Base-by-base conservation (phyloP, 1,284 basidiomycete genomes). In the Tilletia indica region DNA sequence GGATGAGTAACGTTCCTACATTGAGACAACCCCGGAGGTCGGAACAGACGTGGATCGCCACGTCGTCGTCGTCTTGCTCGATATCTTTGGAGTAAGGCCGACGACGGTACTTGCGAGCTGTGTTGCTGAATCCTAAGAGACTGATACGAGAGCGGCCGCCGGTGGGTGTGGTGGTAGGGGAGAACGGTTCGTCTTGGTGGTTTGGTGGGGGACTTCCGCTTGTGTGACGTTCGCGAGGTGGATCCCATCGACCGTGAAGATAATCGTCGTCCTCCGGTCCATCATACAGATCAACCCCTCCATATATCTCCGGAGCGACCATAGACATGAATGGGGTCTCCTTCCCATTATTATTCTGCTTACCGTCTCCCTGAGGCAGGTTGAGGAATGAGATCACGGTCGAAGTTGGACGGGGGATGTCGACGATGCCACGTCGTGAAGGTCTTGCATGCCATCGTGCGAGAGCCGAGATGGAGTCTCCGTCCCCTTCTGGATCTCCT, bases 1-100 rank as follows among this genome's bases (percentile, higher is more conserved):
- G 68, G n/a, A 81, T 12, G 0, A 69, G 39, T 6, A 81, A 64
- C 8, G 74, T 72, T 6, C 70, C 61, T 16, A 81, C 72, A 45
- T 80, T 80, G 34, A 77, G 63, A 12, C 75, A 21, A 4, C 77
- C 78, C 3, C 80, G 68, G 8, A 42, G 61, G 11, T 74, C 70
- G 21, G 72, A 71, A 16, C 68, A 58, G n/a, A 56, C 8, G 16
- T 9, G 58, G 58, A 63, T 9, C 25, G 25, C 25, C 25, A 31
- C 25, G 25, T 31, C 25, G 25, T 31, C 47, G n/a, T 48, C 47
- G 47, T 48, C 47, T 11, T n/a, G 47, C 12, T 48, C 47, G 47
- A 12, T 1, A n/a, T 2, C 47, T 48, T 48, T 11, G 47, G 47
- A 48, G 47, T 12, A 11, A n/a, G 47, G 11, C 12, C 12, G 12